Evolutionary conservation across 177 flowering plant genomes (phyloP).

Genomic region (Tripterygium wilfordii): DNA sequence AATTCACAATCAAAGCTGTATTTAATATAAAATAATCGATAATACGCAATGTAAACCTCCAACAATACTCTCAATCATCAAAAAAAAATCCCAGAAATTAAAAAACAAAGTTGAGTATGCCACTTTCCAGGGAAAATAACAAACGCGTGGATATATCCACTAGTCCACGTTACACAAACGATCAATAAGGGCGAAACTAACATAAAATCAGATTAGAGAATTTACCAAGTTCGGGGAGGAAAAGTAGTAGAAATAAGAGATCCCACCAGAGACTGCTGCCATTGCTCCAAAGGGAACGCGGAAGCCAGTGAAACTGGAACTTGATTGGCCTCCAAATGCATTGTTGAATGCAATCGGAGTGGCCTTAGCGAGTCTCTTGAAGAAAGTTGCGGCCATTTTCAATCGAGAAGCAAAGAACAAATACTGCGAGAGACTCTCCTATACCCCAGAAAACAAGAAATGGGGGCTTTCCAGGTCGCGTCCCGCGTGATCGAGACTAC

Average conservation of each 20-base stretch:
- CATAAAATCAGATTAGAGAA: slow-evolving; percentile 3
- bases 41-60: too few relatives aligned
- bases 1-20: too few relatives aligned
- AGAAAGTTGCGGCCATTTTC: slow-evolving; percentile 48
- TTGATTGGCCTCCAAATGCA: slow-evolving; percentile 24
- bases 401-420: not conserved
- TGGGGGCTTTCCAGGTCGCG: too few relatives aligned
- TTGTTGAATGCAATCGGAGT: slow-evolving; percentile 33
- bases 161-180: not conserved
- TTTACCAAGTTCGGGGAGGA: slow-evolving; percentile 53
- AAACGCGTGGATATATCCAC: too few relatives aligned
- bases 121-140: too few relatives aligned
- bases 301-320: slow-evolving; percentile 17
- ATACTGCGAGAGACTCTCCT: too few relatives aligned
- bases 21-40: too few relatives aligned
- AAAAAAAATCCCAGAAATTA: too few relatives aligned
- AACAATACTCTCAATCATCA: too few relatives aligned
- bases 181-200: slow-evolving; percentile 3
- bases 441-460: too few relatives aligned
- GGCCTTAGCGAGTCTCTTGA: slow-evolving; percentile 50
- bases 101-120: too few relatives aligned
- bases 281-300: slow-evolving; percentile 47
- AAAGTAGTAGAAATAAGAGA: slow-evolving; percentile 43
- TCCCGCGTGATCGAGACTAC: too few relatives aligned
- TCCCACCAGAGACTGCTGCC: slow-evolving; percentile 72